Evolutionary conservation across 2,329 filamentous ascomycete species (phyloP).

Genomic region (Ophiocordyceps sinensis): DNA sequence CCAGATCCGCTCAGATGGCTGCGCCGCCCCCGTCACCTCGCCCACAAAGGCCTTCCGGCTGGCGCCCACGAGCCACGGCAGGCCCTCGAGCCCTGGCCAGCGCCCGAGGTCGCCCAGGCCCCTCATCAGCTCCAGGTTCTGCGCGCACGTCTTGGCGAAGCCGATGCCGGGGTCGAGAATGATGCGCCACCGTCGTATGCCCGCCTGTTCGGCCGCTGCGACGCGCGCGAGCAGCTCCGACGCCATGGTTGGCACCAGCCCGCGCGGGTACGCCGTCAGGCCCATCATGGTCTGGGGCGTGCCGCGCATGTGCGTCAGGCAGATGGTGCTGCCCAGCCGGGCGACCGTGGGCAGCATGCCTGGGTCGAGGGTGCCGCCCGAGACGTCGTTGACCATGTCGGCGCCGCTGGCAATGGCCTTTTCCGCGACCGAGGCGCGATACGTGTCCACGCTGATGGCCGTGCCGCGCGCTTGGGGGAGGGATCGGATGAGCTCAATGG

Average conservation of each 20-base stretch:
- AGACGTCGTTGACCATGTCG: slow-evolving; percentile 91
- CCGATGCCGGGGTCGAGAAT: slow-evolving; percentile 88
- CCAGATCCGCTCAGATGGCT: slow-evolving; percentile 57
- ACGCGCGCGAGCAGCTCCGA: slow-evolving; percentile 58
- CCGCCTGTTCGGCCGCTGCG: slow-evolving; percentile 59
- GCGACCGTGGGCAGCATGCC: slow-evolving; percentile 75
- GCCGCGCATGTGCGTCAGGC: slow-evolving; percentile 88
- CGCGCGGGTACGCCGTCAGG: slow-evolving; percentile 53
- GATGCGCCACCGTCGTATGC: slow-evolving; percentile 84
- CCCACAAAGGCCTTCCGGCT: slow-evolving; percentile 88
- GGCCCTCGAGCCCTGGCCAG: slow-evolving; percentile 48
- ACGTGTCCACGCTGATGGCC: slow-evolving; percentile 86
- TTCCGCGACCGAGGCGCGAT: slow-evolving; percentile 69
- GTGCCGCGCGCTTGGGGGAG: slow-evolving; percentile 46
- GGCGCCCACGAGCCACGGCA: slow-evolving; percentile 81
- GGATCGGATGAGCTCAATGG: slow-evolving; percentile 57
- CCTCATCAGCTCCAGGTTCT: slow-evolving; percentile 71
- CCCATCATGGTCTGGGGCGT: slow-evolving; percentile 68
- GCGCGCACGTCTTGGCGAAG: slow-evolving; percentile 71
- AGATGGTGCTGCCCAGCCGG: slow-evolving; percentile 60
- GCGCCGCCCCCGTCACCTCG: slow-evolving; percentile 58
- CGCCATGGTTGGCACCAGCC: slow-evolving; percentile 50
- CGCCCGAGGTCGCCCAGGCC: slow-evolving; percentile 47
- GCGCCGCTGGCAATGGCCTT: slow-evolving; percentile 65
- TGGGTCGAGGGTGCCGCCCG: slow-evolving; percentile 63